Evolutionary conservation across 1,139 yeast species (phyloP).

Genomic region (Sugiyamaella xylanicola): DNA sequence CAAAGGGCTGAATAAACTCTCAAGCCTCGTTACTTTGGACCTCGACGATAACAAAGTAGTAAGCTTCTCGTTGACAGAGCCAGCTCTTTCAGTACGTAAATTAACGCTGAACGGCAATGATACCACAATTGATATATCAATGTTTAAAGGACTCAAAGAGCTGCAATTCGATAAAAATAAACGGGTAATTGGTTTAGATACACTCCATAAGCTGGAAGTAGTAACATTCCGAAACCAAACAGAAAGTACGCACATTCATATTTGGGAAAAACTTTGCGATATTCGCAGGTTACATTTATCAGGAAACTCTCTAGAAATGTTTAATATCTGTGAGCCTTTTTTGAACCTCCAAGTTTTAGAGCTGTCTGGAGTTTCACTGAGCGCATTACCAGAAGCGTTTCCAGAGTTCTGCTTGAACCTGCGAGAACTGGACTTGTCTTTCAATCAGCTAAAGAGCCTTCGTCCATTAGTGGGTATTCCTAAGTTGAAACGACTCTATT

Average conservation of each 20-base stretch:
- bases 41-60: conserved; percentile 35
- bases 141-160: conserved; percentile 24
- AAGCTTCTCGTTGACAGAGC: conserved; percentile 12
- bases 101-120: conserved; percentile 26
- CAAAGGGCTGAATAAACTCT: conserved; percentile 33
- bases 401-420: conserved; percentile 36
- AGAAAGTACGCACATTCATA: not conserved
- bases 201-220: conserved; percentile 23
- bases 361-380: conserved; percentile 36
- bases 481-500: conserved; percentile 36
- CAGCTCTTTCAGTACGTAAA: conserved; percentile 21
- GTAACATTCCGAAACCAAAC: conserved; percentile 16
- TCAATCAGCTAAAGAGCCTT: conserved; percentile 37
- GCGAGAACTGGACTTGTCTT: conserved; percentile 41
- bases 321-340: conserved; percentile 36
- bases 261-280: conserved; percentile 26
- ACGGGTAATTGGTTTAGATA: conserved; percentile 22
- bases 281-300: conserved; percentile 35
- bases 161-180: conserved; percentile 27
- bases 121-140: conserved; percentile 24
- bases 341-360: conserved; percentile 41
- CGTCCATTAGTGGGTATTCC: conserved; percentile 36
- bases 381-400: conserved; percentile 36
- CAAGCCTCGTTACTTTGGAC: conserved; percentile 31
- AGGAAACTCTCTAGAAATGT: conserved; percentile 30